These are phyloP conservation scores for Penicillium bovifimosum DNA, from an alignment of 495 filamentous ascomycete species.

Conservation along the genomic window DNA sequence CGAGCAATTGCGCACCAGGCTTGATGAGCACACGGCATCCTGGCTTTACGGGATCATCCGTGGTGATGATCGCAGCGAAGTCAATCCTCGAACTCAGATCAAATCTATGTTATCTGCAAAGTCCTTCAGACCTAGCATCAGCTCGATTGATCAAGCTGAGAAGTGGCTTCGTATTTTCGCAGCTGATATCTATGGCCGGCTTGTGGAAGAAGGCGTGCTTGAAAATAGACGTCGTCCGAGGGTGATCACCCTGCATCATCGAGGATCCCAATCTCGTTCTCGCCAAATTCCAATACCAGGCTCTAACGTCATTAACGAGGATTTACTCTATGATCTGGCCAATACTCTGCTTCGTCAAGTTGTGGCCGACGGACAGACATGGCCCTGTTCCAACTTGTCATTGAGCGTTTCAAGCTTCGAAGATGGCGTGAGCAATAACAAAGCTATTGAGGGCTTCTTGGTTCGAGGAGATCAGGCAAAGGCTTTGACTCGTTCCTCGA, in stretches of 20 bases:
- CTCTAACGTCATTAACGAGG: conserved; percentile 66
- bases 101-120: conserved; percentile 99
- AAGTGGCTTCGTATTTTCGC: conserved; percentile 90
- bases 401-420: conserved; percentile 86
- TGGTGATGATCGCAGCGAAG: conserved; percentile 80
- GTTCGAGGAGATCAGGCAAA: conserved; percentile 72
- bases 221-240: conserved; percentile 84
- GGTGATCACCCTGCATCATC: conserved; percentile 76
- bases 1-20: conserved; percentile 69
- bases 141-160: conserved; percentile 68
- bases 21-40: conserved; percentile 79
- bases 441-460: conserved; percentile 79
- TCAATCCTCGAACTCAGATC: conserved; percentile 86
- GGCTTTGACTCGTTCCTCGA: conserved; percentile 26
- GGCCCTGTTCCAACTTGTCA: conserved; percentile 83
- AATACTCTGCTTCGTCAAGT: conserved; percentile 72
- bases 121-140: conserved; percentile 84
- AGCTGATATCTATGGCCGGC: conserved; percentile 82
- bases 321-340: conserved; percentile 68
- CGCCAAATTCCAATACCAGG: conserved; percentile 70
- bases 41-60: conserved; percentile 88
- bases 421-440: conserved; percentile 76
- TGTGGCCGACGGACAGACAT: conserved; percentile 66
- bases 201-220: conserved; percentile 87
- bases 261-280: conserved; percentile 63